A percentile compares a stretch with the other conserved stretches of the same genome.
Conservation (phyloP, 108 stramenopile genomes). For the Skeletonema costatum region DNA sequence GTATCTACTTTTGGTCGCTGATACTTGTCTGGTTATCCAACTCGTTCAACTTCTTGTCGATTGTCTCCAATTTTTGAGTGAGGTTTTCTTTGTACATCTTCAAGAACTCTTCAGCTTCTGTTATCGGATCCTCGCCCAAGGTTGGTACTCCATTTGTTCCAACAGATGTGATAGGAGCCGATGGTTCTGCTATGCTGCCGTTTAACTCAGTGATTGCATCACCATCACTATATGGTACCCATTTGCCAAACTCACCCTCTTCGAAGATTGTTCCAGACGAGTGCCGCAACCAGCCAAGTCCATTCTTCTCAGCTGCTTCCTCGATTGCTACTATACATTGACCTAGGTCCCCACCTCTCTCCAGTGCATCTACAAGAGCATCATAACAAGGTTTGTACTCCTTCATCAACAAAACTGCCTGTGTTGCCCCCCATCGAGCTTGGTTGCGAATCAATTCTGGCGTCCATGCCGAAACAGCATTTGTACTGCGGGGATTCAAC, state of each 20-base stretch:
- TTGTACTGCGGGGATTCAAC: slow-evolving; percentile 57
- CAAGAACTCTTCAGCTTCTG: slow-evolving; percentile 39
- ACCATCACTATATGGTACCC: slow-evolving; percentile 38
- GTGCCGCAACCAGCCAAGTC: slow-evolving; percentile 50
- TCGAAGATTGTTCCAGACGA: slow-evolving; percentile 74
- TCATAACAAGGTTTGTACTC: slow-evolving; percentile 85
- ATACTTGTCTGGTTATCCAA: slow-evolving; percentile 7
- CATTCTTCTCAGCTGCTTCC: slow-evolving; percentile 64
- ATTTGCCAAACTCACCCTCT: slow-evolving; percentile 57
- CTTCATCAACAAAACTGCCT: slow-evolving; percentile 75
- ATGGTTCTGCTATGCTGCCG: slow-evolving; percentile 1
- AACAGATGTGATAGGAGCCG: slow-evolving; percentile 1
- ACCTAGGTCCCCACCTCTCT: slow-evolving; percentile 74
- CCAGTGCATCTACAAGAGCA: slow-evolving; percentile 82
- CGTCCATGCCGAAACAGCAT: slow-evolving; percentile 55
- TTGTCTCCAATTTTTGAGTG: slow-evolving; percentile 38
- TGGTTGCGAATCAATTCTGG: slow-evolving; percentile 73
- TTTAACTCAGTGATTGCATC: not conserved
- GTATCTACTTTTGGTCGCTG: not conserved
- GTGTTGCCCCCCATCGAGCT: slow-evolving; percentile 87
- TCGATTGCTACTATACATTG: slow-evolving; percentile 88
- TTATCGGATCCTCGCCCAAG: slow-evolving; percentile 44
- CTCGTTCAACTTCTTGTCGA: slow-evolving; percentile 51
- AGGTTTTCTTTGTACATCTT: slow-evolving; percentile 37
- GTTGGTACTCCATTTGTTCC: slow-evolving; percentile 50